Evolutionary conservation across 108 stramenopile genomes (phyloP).

Genomic region (Nitzschia palea): DNA sequence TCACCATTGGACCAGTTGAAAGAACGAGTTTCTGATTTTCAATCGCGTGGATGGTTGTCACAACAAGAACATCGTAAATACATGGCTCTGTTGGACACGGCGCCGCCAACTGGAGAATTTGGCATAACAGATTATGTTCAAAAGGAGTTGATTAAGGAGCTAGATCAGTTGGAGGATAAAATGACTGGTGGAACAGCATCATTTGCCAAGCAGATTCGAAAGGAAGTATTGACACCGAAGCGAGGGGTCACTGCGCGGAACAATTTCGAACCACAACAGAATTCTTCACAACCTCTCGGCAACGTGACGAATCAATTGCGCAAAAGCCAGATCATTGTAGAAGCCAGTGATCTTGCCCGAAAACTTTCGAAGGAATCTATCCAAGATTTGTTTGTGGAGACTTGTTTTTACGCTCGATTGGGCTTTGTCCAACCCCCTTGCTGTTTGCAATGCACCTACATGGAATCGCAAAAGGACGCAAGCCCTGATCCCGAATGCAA

Average conservation of each 20-base stretch:
- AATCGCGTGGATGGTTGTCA: slow-evolving; percentile 25
- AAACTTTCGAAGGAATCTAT: slow-evolving; percentile 28
- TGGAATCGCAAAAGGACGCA: slow-evolving; percentile 19
- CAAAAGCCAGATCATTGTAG: background rate
- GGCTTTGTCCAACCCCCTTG: slow-evolving; percentile 78
- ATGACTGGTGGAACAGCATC: background rate
- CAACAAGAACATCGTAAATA: slow-evolving; percentile 31
- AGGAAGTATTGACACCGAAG: background rate
- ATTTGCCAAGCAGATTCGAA: background rate
- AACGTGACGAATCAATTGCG: background rate
- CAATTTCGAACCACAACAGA: no score
- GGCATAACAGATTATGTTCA: slow-evolving; percentile 5
- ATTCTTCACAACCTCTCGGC: background rate
- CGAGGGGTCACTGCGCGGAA: no score
- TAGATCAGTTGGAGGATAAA: slow-evolving; percentile 28
- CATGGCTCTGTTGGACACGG: slow-evolving; percentile 17
- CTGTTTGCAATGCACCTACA: slow-evolving; percentile 69
- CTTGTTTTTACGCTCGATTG: slow-evolving; percentile 82
- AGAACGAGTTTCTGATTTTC: slow-evolving; percentile 13
- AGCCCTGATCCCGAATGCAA: slow-evolving; percentile 7
- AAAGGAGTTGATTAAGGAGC: slow-evolving; percentile 16
- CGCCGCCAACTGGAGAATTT: background rate
- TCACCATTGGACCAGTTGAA: slow-evolving; percentile 10
- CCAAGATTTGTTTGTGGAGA: slow-evolving; percentile 51
- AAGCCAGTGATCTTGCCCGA: background rate